Base-by-base conservation (phyloP, 2,329 filamentous ascomycete genomes). In the Ramichloridium luteum region DNA sequence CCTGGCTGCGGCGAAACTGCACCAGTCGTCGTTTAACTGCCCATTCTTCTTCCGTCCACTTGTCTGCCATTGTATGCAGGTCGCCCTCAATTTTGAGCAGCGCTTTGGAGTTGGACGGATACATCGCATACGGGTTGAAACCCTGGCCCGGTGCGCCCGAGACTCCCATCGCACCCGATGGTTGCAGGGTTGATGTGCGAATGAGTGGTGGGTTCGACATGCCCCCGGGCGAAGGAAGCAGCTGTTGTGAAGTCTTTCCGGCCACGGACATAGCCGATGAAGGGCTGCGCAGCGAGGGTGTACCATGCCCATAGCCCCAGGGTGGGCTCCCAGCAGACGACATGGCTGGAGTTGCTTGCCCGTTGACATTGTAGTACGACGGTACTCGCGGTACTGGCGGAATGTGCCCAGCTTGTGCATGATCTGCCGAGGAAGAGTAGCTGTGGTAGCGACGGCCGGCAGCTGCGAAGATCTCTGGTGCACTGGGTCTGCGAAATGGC, bases 1-100 rank as follows among this genome's bases (percentile, higher is more conserved):
- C 68, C 57, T 96, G 88, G 38, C 72, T 74, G 48, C 90, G 78
- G 47, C 71, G 77, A 62, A 98, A 98, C 47, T 86, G 74, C 12
- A 98, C 86, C 22, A 98, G 77, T 20, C 90, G 74, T 28, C 90
- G 70, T 48, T 81, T 80, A 32, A 75, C 74, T 22, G 77, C 71
- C 60, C 74, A 77, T 56, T 98, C 90, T 40, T 93, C 84, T 16
- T 68, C 60, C 1, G 74, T 78, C 90, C 90, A 98, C 39, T 76
- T 71, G 40, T 80, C 71, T 0, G 76, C 75, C 88, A 96, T 94
- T 5, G 67, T 63, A 31, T 85, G 76, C 28, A 98, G 68, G 48
- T 94, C 82, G 13, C 86, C 86, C 32, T 80, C 72, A 37, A 96
- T 79, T 50, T 90, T 84, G 16, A 96, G 64, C 12, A 79, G 65